phyloP scores from a whole-genome alignment of 176 grass and related monocot genomes.

The Alloteropsis semialata region DNA sequence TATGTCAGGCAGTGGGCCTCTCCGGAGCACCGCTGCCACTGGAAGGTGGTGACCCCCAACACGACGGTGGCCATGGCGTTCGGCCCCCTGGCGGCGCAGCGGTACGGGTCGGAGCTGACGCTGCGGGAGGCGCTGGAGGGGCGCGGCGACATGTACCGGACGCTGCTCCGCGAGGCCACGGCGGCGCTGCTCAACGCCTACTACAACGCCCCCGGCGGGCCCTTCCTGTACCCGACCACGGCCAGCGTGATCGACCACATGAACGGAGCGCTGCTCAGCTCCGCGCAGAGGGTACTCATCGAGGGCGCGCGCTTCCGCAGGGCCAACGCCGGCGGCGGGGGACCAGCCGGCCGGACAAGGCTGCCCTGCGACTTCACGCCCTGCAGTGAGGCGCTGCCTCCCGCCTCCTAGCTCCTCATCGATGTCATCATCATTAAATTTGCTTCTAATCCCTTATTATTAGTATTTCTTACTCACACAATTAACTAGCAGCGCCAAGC shows the following conservation, averaged over 20 bases:
- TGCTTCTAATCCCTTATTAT: too few species aligned
- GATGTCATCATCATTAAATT: too few species aligned
- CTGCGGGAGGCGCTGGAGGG: conserved; percentile 58
- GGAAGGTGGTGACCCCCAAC: conserved; percentile 69
- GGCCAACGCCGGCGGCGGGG: conserved; percentile 52
- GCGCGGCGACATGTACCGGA: conserved; percentile 58
- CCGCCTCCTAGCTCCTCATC: not conserved
- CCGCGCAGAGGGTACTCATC: conserved; percentile 43
- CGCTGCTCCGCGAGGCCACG: conserved; percentile 82
- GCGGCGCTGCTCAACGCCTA: conserved; percentile 81
- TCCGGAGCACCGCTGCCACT: conserved; percentile 55
- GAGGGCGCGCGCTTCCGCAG: conserved; percentile 60
- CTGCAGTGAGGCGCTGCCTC: not conserved
- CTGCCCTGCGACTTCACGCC: conserved; percentile 49
- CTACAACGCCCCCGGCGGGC: conserved; percentile 40
- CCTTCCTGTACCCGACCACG: conserved; percentile 52
- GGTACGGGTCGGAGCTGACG: conserved; percentile 61
- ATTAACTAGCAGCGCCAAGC: too few species aligned
- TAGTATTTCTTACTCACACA: too few species aligned
- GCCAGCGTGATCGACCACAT: conserved; percentile 58
- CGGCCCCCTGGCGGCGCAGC: conserved; percentile 57
- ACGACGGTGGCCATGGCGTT: conserved; percentile 79
- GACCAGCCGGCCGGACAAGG: not conserved
- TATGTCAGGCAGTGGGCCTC: conserved; percentile 55
- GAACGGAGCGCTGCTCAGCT: conserved; percentile 53